Base-by-base conservation (phyloP, 2,329 filamentous ascomycete species). In the Ilyonectria robusta region DNA sequence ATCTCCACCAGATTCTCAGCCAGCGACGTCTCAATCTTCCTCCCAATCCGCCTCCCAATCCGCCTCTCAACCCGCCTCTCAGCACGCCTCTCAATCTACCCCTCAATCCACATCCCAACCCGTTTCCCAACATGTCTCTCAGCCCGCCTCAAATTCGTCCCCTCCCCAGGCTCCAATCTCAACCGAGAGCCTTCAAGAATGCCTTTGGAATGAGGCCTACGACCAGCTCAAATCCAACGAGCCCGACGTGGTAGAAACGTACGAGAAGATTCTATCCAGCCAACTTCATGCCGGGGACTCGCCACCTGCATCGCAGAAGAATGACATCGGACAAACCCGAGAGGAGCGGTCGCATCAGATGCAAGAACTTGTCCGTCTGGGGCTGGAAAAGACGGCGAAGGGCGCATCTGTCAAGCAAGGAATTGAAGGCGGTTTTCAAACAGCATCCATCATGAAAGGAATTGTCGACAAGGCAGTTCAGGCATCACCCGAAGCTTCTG, bases 401-500 rank as follows among this genome's bases (percentile, higher is more conserved):
- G 15, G 26, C 10, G 57, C 57, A 2, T 17, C 46, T 3, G 15
- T 64, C 33, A 70, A 70, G 51, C 33, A 37, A 17, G 37, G 19
- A 2, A 55, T 65, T 23, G 48, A 54, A 5, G 42, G 59, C 8
- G 58, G 35, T 8, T 42, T 65, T 3, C 29, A 57, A 11, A 54
- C 42, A 15, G 48, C 44, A 9, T 9, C 62, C 0, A 44, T 42
- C 5, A 29, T 70, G 15, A 59, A 44, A 35, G 62, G 53, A 9
- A 42, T 59, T 10, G 42, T 70, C 11, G 61, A 65, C 35, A 62
- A 57, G 23, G 77, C 72, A 1, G 35, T 82, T 5, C 66, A 79
- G 54, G 68, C 67, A 10, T 67, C 72, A 10, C 79, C 80, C 0
- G 67, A 80, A 65, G 81, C 80, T 15, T 77, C 79, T 4, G 61